A percentile compares a stretch with the other conserved stretches of the same genome.
These are phyloP conservation scores for Penicillium chermesinum DNA, from an alignment of 495 filamentous ascomycete genomes.

Conservation along the genomic window DNA sequence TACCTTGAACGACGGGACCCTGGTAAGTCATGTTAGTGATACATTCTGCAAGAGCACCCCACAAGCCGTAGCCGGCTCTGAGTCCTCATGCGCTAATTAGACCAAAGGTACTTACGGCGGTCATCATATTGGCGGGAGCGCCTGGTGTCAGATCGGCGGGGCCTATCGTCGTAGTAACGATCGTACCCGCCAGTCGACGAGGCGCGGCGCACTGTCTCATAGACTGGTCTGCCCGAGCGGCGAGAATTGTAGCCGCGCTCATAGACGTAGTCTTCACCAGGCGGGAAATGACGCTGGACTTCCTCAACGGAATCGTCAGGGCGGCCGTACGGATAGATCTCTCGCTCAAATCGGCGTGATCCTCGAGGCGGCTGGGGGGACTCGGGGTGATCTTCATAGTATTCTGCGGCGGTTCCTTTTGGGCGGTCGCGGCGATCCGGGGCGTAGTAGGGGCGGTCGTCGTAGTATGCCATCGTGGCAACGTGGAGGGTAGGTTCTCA, in stretches of 20 bases:
- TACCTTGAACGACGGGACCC: conserved; percentile 37
- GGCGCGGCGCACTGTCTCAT: conserved; percentile 33
- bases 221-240: conserved; percentile 36
- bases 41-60: too few species aligned
- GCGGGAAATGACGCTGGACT: conserved; percentile 62
- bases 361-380: not conserved
- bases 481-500: conserved; percentile 3
- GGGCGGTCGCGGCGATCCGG: conserved; percentile 34
- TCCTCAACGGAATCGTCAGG: conserved; percentile 63
- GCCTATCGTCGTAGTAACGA: conserved; percentile 48
- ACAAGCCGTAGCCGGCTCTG: not conserved
- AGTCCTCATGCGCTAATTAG: not conserved
- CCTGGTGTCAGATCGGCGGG: conserved; percentile 52
- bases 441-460: conserved; percentile 27
- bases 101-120: conserved; percentile 25
- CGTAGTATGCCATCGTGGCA: conserved; percentile 39
- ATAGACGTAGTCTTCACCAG: conserved; percentile 41
- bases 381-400: conserved; percentile 23
- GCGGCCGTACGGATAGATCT: too few species aligned
- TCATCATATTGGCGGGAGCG: conserved; percentile 51
- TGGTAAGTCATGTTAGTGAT: conserved; percentile 7
- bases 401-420: conserved; percentile 27
- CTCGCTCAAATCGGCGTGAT: conserved; percentile 25
- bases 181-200: conserved; percentile 43
- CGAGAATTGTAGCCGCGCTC: conserved; percentile 45